Conservation (phyloP, 176 grass and related monocot species). For the Rhynchospora breviuscula region DNA sequence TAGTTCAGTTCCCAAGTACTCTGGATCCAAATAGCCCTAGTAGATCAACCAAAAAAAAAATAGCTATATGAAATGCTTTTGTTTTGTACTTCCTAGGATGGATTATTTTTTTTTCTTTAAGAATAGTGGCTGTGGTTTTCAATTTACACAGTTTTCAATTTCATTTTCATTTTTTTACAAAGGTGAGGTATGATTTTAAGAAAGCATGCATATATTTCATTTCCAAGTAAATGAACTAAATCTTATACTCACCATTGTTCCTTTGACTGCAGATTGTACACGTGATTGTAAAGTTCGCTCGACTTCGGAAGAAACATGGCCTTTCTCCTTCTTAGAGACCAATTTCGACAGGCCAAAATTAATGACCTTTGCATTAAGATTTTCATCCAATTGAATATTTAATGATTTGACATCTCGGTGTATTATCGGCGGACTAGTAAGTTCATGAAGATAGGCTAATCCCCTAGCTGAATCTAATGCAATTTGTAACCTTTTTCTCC, state of each 20-base stretch:
- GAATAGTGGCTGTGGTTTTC: background rate
- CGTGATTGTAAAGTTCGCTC: no score
- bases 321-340: constrained; percentile 41
- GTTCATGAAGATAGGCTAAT: constrained; percentile 71
- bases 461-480: constrained; percentile 66
- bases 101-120: no score
- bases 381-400: constrained; percentile 77
- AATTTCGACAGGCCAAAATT: constrained; percentile 73
- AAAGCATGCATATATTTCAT: background rate
- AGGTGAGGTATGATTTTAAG: background rate
- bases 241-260: constrained; percentile 35
- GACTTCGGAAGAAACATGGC: constrained; percentile 20
- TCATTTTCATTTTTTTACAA: background rate
- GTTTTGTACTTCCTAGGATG: background rate
- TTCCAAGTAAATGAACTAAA: background rate
- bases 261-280: constrained; percentile 54
- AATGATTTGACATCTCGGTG: constrained; percentile 78
- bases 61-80: background rate
- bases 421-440: constrained; percentile 64
- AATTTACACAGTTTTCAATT: no score
- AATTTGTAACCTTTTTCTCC: constrained; percentile 60
- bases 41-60: background rate
- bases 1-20: constrained; percentile 53
- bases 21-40: constrained; percentile 71
- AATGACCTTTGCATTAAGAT: constrained; percentile 61